Base-by-base conservation (phyloP, 768 basidiomycete species). In the Termitomyces bulborhizus region DNA sequence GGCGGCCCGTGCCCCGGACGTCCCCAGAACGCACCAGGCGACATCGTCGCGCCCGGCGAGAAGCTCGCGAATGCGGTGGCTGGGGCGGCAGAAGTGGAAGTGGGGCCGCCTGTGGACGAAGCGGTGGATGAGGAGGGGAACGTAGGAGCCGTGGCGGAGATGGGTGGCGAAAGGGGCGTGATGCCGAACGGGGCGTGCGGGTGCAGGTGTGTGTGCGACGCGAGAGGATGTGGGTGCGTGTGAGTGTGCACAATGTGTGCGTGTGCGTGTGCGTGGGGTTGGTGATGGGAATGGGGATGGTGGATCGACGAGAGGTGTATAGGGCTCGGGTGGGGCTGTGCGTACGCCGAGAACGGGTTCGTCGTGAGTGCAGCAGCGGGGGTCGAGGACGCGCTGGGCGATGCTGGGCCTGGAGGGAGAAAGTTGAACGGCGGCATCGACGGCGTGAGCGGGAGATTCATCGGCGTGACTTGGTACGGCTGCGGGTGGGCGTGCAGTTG, bases 361-460 rank as follows among this genome's bases (percentile, higher is more conserved):
- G 26, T 5, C 1, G 26, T 16, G 16, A 24, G 12, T 1, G 47
- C 21, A 9, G 43, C 32, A 21, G 21, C 21, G 21, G 21, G 21
- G 13, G 47, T 18, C 34, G 34, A 34, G 2, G 12, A 3, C 12
- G 34, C 12, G 34, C 34, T 37, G 1, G 36, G 36, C 36, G 15
- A 37, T 37, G 4, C 36, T 5, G 42, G 21, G 32, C 21, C 31
- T 0, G 51, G 49, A 3, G 49, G 49, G 37, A 50, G 49, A 12
- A 97, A 95, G 12, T 84, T 86, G 71, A 97, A 98, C 5, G 92
- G 85, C 1, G 96, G 96, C 95, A 98, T 98, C 57, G 88, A 90
- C 0, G 95, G 94, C n/a, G 95, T 97, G 64, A 97, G 93, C 1
- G 91, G 88, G 13, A 90, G 49, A 3, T 24, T 16, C 16, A 50